phyloP scores from a whole-genome alignment of 1,284 basidiomycete genomes.

The Rhodofomes roseus region DNA sequence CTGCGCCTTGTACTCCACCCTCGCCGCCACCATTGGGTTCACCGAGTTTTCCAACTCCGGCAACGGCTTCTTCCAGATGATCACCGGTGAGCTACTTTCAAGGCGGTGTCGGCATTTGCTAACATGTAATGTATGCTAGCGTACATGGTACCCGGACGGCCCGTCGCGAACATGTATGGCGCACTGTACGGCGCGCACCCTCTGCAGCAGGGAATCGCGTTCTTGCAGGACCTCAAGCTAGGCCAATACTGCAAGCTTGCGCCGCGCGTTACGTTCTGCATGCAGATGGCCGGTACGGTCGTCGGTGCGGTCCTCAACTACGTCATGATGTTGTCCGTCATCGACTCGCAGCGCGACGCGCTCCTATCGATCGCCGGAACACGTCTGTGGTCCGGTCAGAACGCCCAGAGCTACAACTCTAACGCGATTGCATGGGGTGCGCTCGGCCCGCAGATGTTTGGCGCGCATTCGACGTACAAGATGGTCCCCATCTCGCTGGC shows the following conservation, averaged over 20 bases:
- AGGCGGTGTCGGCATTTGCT: conserved; percentile 14
- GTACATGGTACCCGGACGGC: conserved; percentile 39
- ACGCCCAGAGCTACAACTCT: conserved; percentile 45
- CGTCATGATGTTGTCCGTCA: conserved; percentile 48
- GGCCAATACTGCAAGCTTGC: conserved; percentile 56
- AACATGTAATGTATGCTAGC: conserved; percentile 21
- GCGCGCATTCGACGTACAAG: conserved; percentile 43
- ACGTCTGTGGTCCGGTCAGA: conserved; percentile 48
- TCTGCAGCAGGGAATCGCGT: conserved; percentile 39
- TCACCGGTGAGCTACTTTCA: conserved; percentile 10
- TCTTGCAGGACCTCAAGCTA: conserved; percentile 49
- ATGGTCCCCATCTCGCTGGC: conserved; percentile 51
- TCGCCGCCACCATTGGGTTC: conserved; percentile 50
- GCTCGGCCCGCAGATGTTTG: conserved; percentile 49
- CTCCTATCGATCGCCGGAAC: conserved; percentile 30
- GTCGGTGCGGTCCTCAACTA: conserved; percentile 34
- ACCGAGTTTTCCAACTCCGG: conserved; percentile 23
- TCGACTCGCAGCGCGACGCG: conserved; percentile 29
- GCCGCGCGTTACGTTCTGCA: conserved; percentile 55
- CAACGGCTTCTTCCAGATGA: conserved; percentile 30
- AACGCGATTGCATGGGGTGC: conserved; percentile 60
- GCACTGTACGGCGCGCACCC: conserved; percentile 41
- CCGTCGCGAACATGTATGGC: conserved; percentile 50
- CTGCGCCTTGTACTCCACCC: conserved; percentile 40
- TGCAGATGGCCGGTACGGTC: conserved; percentile 45